Percentiles rank a stretch among this genome's conserved stretches.
phyloP scores from a whole-genome alignment of 768 basidiomycete genomes.

The Trametes cingulata region DNA sequence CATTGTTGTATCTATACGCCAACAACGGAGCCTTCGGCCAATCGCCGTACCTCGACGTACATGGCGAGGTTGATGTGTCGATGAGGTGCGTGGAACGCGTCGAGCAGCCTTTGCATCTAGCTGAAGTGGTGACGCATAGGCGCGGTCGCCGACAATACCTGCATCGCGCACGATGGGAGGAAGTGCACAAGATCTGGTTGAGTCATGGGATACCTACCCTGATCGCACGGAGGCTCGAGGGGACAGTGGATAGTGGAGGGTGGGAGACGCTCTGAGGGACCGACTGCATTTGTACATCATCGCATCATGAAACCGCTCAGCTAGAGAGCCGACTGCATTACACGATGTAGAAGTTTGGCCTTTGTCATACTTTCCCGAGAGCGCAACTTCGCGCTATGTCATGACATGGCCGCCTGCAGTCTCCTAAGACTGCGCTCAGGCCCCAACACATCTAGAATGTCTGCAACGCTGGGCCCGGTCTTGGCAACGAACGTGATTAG shows the following conservation, averaged over 20 bases:
- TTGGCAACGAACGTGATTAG: slow-evolving; percentile 3
- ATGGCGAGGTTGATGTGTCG: slow-evolving; percentile 90
- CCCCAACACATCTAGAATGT: slow-evolving; percentile 34
- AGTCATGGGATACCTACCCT: slow-evolving; percentile 87
- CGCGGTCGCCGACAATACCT: slow-evolving; percentile 88
- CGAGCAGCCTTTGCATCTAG: neutral
- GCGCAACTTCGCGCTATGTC: no score
- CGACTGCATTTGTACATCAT: neutral
- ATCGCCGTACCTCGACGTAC: slow-evolving; percentile 91
- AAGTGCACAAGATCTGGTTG: slow-evolving; percentile 88
- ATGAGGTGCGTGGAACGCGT: slow-evolving; percentile 64
- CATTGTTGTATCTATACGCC: slow-evolving; percentile 85
- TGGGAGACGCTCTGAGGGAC: slow-evolving; percentile 76
- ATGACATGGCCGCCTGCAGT: slow-evolving; percentile 1
- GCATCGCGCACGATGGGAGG: slow-evolving; percentile 86
- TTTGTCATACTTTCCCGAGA: no score
- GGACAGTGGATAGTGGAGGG: slow-evolving; percentile 85
- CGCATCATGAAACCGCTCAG: neutral
- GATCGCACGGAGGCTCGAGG: slow-evolving; percentile 86
- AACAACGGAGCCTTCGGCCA: slow-evolving; percentile 86
- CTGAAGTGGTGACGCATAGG: slow-evolving; percentile 39
- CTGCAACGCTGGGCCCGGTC: slow-evolving; percentile 36
- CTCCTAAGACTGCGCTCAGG: slow-evolving; percentile 30
- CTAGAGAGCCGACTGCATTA: slow-evolving; percentile 4
- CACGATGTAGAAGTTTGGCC: neutral